phyloP scores from a whole-genome alignment of 179 eudicot species.

The Pouteria campechiana region DNA sequence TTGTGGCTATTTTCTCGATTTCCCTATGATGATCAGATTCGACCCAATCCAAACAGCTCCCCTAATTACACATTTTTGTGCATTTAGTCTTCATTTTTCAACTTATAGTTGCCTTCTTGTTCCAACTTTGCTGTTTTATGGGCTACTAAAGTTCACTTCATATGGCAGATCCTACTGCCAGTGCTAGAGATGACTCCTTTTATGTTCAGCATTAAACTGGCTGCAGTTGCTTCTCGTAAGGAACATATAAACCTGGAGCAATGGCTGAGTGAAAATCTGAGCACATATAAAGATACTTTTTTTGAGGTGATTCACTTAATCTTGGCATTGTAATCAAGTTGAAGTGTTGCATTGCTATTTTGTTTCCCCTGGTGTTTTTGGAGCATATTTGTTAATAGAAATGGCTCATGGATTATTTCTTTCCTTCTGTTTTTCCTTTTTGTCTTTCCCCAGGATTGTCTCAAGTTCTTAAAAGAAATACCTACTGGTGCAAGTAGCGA shows the following conservation, averaged over 20 bases:
- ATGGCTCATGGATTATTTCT: no score
- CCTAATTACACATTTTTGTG: no score
- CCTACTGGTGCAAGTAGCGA: slow-evolving; percentile 36
- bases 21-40: no score
- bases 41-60: no score
- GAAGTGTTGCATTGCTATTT: no score
- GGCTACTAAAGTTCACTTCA: slow-evolving; percentile 5
- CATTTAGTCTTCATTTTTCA: neutral
- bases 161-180: slow-evolving; percentile 52
- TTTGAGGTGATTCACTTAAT: slow-evolving; percentile 48
- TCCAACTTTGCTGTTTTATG: neutral
- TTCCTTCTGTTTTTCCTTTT: no score
- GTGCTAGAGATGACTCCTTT: slow-evolving; percentile 78
- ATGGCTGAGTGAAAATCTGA: slow-evolving; percentile 60
- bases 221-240: slow-evolving; percentile 60
- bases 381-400: no score
- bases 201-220: slow-evolving; percentile 58
- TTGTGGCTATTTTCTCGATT: no score
- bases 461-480: slow-evolving; percentile 53
- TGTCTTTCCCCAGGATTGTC: slow-evolving; percentile 66
- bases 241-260: slow-evolving; percentile 76
- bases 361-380: no score
- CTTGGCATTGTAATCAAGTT: no score
- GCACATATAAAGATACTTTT: slow-evolving; percentile 39
- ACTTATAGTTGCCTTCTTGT: no score